phyloP scores from a whole-genome alignment of 768 basidiomycete genomes.

The Russula griseocarnosa region DNA sequence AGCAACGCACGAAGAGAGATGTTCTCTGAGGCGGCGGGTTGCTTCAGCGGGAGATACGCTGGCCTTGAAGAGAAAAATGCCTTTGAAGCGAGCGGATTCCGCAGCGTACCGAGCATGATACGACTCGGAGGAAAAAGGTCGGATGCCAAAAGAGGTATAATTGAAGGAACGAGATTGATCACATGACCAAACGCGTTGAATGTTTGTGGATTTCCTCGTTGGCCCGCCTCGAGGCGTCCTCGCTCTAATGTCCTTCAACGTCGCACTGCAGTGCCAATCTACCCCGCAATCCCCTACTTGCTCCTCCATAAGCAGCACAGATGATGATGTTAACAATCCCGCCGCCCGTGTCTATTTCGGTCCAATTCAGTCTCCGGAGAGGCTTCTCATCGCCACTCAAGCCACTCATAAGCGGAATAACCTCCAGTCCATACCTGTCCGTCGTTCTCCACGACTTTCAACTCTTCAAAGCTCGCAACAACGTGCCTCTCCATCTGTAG shows the following conservation, averaged over 20 bases:
- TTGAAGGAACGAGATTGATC: conserved; percentile 4
- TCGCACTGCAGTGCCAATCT: conserved; percentile 11
- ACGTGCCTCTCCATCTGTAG: neutral
- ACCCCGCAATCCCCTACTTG: conserved; percentile 19
- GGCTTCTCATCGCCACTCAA: conserved; percentile 24
- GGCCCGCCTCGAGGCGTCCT: conserved; percentile 7
- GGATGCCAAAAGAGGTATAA: neutral
- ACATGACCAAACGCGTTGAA: conserved; percentile 29
- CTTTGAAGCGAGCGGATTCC: conserved; percentile 2
- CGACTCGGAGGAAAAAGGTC: neutral
- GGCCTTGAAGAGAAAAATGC: conserved; percentile 29
- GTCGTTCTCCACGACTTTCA: conserved; percentile 18
- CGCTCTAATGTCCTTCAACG: conserved; percentile 23
- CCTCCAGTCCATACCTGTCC: conserved; percentile 15
- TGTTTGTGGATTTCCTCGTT: neutral
- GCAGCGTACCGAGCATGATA: conserved; percentile 2
- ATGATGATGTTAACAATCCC: conserved; percentile 21
- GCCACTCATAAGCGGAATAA: conserved; percentile 17
- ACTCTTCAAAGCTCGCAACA: neutral
- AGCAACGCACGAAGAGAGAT: conserved; percentile 31
- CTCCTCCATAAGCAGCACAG: conserved; percentile 15
- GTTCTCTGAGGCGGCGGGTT: conserved; percentile 13
- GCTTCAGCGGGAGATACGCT: conserved; percentile 26
- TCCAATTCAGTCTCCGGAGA: conserved; percentile 31
- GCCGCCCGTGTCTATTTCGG: conserved; percentile 30